Base-by-base conservation (phyloP, 106 monocot genomes). In the Gastrodia elata region DNA sequence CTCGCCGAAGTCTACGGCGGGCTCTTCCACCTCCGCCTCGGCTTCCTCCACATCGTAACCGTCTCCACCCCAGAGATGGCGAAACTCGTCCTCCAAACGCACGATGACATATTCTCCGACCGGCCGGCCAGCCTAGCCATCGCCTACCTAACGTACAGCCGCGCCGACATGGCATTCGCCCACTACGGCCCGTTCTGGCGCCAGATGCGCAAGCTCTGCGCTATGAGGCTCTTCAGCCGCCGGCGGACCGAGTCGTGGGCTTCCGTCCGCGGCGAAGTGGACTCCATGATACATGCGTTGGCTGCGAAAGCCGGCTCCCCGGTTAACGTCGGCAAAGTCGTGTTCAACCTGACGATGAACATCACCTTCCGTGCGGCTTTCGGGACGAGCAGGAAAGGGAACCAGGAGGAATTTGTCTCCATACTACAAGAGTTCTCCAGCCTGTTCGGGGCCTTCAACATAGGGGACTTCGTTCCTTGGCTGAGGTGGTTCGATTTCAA, bases 141-240 rank as follows among this genome's bases (percentile, higher is more conserved):
- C 79, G 6, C 73, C n/a, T 93, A 91, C 86, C 86, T 98, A 38
- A 93, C 97, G 59, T 97, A 97, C 84, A 77, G 87, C 83, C 86
- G 86, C 73, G 78, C 85, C 49, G 97, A 98, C 84, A 93, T 98
- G 97, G 97, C 91, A 77, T 98, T 98, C 80, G 93, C 97, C 24
- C 81, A 93, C 82, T 91, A 93, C 88, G 93, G 97, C 11, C 90
- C 90, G 46, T 98, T 98, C 90, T 98, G 97, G 93, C 90, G 97
- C 75, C 93, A 93, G 77, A 93, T 93, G 86, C 84, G 97, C 44
- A 97, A 97, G 85, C 90, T 97, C 61, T 88, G 86, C 77, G 93
- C 91, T 59, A 75, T 88, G 73, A 86, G 87, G 79, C 97, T 97
- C 59, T 97, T 97, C 93, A 93, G 93, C 77, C 90, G 93, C 52